phyloP scores from a whole-genome alignment of 257 asterid species.

The Solanum chiquidenum region DNA sequence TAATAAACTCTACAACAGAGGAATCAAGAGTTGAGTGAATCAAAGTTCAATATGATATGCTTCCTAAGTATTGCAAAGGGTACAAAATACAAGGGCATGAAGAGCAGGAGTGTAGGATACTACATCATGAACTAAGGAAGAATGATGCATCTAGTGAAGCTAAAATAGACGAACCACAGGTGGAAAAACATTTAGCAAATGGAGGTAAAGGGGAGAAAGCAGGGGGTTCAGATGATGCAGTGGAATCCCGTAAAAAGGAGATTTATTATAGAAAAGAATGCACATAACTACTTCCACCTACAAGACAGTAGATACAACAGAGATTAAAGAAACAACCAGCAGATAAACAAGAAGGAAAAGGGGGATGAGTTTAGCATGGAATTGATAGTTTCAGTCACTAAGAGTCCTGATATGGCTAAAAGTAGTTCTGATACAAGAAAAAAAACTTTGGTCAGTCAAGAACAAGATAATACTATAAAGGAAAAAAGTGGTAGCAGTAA shows the following conservation, averaged over 20 bases:
- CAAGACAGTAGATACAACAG: not conserved
- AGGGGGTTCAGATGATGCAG: too few relatives aligned
- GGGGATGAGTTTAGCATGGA: too few relatives aligned
- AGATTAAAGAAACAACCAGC: too few relatives aligned
- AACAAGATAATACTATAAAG: too few relatives aligned
- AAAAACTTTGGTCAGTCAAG: too few relatives aligned
- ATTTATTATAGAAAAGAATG: too few relatives aligned
- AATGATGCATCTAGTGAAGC: not conserved
- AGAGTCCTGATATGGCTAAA: too few relatives aligned
- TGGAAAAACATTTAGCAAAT: not conserved
- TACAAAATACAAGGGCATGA: not conserved
- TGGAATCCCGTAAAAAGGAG: too few relatives aligned
- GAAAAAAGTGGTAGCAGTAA: not conserved
- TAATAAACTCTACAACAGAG: not conserved
- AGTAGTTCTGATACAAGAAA: too few relatives aligned
- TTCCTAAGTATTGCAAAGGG: not conserved
- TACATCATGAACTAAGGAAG: not conserved
- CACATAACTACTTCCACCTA: not conserved
- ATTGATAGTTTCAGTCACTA: too few relatives aligned
- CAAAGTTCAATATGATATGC: not conserved
- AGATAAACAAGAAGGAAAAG: too few relatives aligned
- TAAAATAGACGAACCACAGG: too few relatives aligned
- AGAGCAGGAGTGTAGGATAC: not conserved
- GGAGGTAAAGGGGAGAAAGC: not conserved
- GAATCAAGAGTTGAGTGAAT: not conserved